Evolutionary conservation across 208 protist genomes (phyloP).

Genomic region (Acanthamoeba quina): DNA sequence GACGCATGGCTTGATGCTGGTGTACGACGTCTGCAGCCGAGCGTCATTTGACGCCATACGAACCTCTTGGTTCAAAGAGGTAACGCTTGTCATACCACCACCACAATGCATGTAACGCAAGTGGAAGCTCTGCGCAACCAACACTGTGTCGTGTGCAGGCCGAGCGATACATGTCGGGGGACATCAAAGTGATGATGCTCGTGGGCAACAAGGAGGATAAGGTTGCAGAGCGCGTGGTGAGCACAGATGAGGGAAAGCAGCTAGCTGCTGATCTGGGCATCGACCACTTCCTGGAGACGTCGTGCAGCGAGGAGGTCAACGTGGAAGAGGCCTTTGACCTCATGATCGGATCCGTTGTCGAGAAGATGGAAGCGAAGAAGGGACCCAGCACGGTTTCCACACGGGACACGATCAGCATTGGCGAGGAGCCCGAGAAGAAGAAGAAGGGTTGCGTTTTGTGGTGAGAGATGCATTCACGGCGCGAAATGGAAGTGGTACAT

Average conservation of each 20-base stretch:
- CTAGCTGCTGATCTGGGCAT: neutral
- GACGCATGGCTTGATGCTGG: neutral
- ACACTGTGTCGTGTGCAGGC: neutral
- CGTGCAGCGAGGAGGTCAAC: neutral
- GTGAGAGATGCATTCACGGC: neutral
- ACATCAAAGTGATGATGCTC: neutral
- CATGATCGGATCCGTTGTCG: neutral
- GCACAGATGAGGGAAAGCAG: neutral
- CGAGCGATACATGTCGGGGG: neutral
- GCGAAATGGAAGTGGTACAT: too few species aligned
- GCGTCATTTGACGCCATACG: neutral
- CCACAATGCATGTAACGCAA: neutral
- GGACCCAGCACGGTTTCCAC: neutral
- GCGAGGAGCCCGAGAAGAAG: neutral
- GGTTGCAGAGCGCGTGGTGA: neutral
- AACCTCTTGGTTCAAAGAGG: neutral
- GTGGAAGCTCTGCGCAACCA: neutral
- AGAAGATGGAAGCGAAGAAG: neutral
- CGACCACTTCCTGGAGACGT: neutral
- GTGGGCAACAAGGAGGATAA: slow-evolving; percentile 24
- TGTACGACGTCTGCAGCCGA: neutral
- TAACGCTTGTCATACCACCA: neutral
- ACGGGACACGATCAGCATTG: neutral
- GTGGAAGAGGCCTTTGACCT: neutral
- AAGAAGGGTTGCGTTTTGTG: neutral